Base-by-base conservation (phyloP, 2,329 filamentous ascomycete species). In the Penicillium brevicompactum region DNA sequence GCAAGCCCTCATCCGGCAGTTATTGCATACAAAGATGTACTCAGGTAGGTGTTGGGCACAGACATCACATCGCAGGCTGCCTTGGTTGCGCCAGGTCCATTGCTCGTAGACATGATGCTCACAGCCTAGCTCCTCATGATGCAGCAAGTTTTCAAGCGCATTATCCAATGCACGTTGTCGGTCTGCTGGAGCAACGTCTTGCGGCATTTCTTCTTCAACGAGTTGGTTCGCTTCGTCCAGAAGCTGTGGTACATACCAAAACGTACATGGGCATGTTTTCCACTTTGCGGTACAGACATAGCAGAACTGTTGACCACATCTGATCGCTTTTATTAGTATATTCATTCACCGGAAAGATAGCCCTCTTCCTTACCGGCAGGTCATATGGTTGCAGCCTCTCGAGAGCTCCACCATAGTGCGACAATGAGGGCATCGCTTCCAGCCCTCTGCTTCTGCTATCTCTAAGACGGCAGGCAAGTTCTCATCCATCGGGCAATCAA, bases 371-470 rank as follows among this genome's bases (percentile, higher is more conserved):
- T 53, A 64, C 62, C 51, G 51, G 38, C 62, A 62, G 1, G 43
- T 57, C 2, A 64, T 64, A 49, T 64, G 60, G 24, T 58, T 56
- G 16, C 60, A 64, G 24, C 62, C 60, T 3, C 43, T 22, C 2
- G 13, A 14, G 1, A 55, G 56, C 43, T 61, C 57, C 8, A 63
- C 49, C 56, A 64, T 63, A 6, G 56, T 53, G 7, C 34, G 46
- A 18, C 60, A 64, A 21, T 55, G 43, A 8, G 46, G 51, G 46
- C 62, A 64, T 21, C 53, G 44, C 14, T 32, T 56, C 60, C 60
- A 64, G 3, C 53, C 42, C 2, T 52, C 21, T 0, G 24, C 2
- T 2, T 52, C 38, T 2, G 58, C 62, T n/a, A 61, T 51, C 18
- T 44, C 27, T n/a, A 64, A 16, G 0, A 62, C 38, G 30, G 44